These are phyloP conservation scores for Pseudogymnoascus sp. DNA, from an alignment of 2,329 filamentous ascomycete genomes.

Conservation along the genomic window DNA sequence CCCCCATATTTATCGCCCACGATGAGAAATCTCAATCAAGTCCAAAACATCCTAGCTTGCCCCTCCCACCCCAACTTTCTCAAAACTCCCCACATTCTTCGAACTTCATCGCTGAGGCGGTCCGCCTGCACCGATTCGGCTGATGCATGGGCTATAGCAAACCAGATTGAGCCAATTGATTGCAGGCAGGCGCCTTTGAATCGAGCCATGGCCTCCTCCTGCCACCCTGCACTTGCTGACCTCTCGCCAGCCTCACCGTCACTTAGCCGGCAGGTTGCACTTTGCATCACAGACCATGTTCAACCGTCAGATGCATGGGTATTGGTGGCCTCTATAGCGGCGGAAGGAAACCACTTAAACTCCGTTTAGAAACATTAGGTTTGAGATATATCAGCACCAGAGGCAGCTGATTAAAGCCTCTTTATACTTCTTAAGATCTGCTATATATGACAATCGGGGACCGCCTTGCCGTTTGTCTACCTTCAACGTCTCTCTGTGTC, in stretches of 20 bases:
- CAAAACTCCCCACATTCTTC: not conserved
- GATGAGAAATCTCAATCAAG: slow-evolving; percentile 8
- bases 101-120: slow-evolving; percentile 6
- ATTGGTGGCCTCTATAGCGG: slow-evolving; percentile 3
- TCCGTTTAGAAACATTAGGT: slow-evolving; percentile 23
- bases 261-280: slow-evolving; percentile 7
- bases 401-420: slow-evolving; percentile 22
- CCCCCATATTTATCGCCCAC: not conserved
- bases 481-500: not conserved
- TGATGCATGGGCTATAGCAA: not conserved
- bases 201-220: not conserved
- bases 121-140: slow-evolving; percentile 9
- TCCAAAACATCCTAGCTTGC: slow-evolving; percentile 5
- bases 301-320: slow-evolving; percentile 8
- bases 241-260: slow-evolving; percentile 6
- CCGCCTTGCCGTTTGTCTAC: not conserved
- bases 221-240: slow-evolving; percentile 2
- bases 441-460: slow-evolving; percentile 6
- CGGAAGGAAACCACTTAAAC: slow-evolving; percentile 7
- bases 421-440: slow-evolving; percentile 6
- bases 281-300: slow-evolving; percentile 6
- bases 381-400: slow-evolving; percentile 22
- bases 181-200: slow-evolving; percentile 2
- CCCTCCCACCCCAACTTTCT: not conserved
- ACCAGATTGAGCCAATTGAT: slow-evolving; percentile 7